Base-by-base conservation (phyloP, 176 grass and related monocot genomes). In the Oryza australiensis region DNA sequence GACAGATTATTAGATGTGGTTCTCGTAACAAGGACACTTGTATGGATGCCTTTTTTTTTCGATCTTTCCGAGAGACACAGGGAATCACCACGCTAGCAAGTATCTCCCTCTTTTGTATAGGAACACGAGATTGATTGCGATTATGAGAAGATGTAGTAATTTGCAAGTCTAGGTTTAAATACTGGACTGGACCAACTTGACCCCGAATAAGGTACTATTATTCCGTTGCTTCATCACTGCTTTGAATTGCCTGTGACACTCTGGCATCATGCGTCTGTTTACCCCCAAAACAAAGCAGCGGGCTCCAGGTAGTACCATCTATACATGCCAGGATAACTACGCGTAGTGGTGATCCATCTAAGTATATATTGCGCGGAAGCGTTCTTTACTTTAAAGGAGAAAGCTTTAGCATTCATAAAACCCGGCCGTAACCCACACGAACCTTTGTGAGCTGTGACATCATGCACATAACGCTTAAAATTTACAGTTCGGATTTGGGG, bases 81-180 rank as follows among this genome's bases (percentile, higher is more conserved):
- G 64, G 77, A 85, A 89, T 89, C 82, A 40, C 82, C 77, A 41
- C 77, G 67, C 42, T 42, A 46, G 64, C 76, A 80, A 85, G 87
- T 76, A 66, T 89, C 53, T 59, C 64, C 76, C 80, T 71, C 26
- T 80, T 53, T 76, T 24, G 64, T 6, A 64, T 65, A 23, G 22
- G 53, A n/a, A 60, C n/a, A 24, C n/a, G 55, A 24, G 22, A 24
- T 24, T 0, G 29, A 3, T 53, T 16, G 66, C 70, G 79, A 53
- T 41, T 34, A 72, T 51, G 18, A 20, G 60, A 83, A 88, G 68
- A 83, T 83, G 35, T 37, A 37, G 83, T 82, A 82, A 77, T 72
- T 67, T 82, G 83, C 78, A 86, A 86, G 82, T 82, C 78, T 89
- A 84, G 49, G 78, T 85, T 89, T 81, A 78, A 84, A 60, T 24